Base-by-base conservation (phyloP, 495 filamentous ascomycete genomes). In the Aspergillus affinis region DNA sequence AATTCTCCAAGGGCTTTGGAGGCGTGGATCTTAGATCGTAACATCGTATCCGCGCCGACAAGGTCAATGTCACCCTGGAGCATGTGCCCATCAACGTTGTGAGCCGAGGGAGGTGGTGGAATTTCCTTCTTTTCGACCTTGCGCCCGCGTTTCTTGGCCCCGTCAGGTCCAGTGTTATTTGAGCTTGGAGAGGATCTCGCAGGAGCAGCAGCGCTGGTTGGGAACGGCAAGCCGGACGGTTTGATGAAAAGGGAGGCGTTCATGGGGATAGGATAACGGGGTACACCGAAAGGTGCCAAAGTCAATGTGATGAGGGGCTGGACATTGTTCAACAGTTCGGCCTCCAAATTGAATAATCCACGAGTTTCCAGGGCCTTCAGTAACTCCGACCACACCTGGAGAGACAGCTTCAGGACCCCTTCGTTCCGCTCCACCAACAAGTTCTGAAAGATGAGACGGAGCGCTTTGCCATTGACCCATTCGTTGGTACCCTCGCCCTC, bases 71-170 rank as follows among this genome's bases (percentile, higher is more conserved):
- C 94, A 48, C 94, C 94, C 66, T 92, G 90, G 74, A 98, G 91
- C 91, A 98, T 97, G 66, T 95, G 92, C 18, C 91, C 94, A 69
- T 98, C 94, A 41, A 98, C 91, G 70, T 98, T 96, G 72, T 98
- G 95, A 4, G 87, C 81, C 15, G 88, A 86, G 26, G 77, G 74
- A 0, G 84, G 69, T 23, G 83, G 75, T 26, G 83, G 75, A n/a
- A 90, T 85, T 62, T 93, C 89, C 48, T 88, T 86, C 80, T 90
- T 93, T 36, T 92, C 90, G 0, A 88, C 88, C 68, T 91, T 93
- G 63, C 90, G 86, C 32, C 91, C 84, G 56, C 89, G 86, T 74
- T 94, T 96, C 55, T 78, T 78, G 20, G 58, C 36, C 0, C 65
- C 66, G 45, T 75, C 73, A 8, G 68, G 7, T 4, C 54, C 59